These are phyloP conservation scores for Kluyveromyces dobzhanskii DNA, from an alignment of 805 yeast species.

Conservation along the genomic window DNA sequence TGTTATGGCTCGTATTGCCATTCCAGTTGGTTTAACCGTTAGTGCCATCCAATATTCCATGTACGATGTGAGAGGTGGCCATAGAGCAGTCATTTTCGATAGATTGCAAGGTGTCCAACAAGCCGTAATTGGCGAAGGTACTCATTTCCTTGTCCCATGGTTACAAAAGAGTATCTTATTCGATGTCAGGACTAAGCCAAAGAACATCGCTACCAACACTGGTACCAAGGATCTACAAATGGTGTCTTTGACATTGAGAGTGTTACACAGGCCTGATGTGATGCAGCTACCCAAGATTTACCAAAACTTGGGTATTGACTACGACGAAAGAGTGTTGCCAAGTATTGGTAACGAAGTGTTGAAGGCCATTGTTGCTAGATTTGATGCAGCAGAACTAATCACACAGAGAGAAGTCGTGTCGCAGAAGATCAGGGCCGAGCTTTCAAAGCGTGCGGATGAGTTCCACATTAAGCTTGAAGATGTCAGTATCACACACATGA, in stretches of 20 bases:
- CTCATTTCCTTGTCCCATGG: conserved; percentile 95
- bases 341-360: conserved; percentile 88
- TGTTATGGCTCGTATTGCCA: conserved; percentile 39
- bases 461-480: conserved; percentile 90
- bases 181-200: conserved; percentile 94
- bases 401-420: conserved; percentile 96
- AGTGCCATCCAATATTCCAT: conserved; percentile 73
- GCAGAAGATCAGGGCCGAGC: conserved; percentile 78
- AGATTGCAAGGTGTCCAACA: conserved; percentile 82
- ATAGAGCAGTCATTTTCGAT: conserved; percentile 92
- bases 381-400: conserved; percentile 92
- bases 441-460: conserved; percentile 74
- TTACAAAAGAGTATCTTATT: conserved; percentile 81
- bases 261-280: conserved; percentile 90
- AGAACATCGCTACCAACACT: conserved; percentile 86
- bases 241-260: conserved; percentile 88
- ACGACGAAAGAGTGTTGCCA: conserved; percentile 90
- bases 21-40: conserved; percentile 62
- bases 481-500: conserved; percentile 95
- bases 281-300: conserved; percentile 73
- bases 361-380: conserved; percentile 85
- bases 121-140: conserved; percentile 90
- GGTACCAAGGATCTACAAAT: conserved; percentile 97
- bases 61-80: conserved; percentile 94
- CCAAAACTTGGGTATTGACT: conserved; percentile 86